Conservation (phyloP, 352 stramenopile species). For the Globisporangium takayamanum region DNA sequence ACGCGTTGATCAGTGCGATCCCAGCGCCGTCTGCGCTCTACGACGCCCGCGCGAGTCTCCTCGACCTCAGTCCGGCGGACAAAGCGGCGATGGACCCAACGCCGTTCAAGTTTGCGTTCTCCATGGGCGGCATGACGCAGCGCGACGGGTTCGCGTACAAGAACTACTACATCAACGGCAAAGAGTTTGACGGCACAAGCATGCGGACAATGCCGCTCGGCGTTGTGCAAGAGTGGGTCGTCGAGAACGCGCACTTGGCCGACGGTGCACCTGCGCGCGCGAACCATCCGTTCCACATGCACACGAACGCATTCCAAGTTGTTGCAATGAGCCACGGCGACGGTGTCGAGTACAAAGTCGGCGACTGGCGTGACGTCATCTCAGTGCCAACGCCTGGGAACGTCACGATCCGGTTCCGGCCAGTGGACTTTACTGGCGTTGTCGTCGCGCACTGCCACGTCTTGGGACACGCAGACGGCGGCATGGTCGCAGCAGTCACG, state of each 20-base stretch:
- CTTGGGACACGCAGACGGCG: constrained; percentile 70
- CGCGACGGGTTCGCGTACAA: constrained; percentile 71
- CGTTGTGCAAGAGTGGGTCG: constrained; percentile 65
- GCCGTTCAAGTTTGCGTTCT: constrained; percentile 53
- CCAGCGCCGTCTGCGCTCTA: constrained; percentile 41
- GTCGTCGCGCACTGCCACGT: constrained; percentile 78
- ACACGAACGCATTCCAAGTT: constrained; percentile 84
- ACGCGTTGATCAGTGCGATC: constrained; percentile 22
- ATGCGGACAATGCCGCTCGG: constrained; percentile 48
- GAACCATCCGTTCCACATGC: constrained; percentile 84
- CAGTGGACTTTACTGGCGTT: constrained; percentile 52
- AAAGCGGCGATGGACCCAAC: constrained; percentile 22
- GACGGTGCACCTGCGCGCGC: constrained; percentile 32
- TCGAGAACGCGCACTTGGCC: constrained; percentile 52
- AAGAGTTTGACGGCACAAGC: constrained; percentile 39
- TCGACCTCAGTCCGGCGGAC: constrained; percentile 26
- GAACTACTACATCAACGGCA: constrained; percentile 67
- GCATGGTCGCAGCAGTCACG: constrained; percentile 61
- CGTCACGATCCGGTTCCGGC: constrained; percentile 75
- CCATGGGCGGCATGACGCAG: constrained; percentile 32
- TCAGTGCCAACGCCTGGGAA: constrained; percentile 65
- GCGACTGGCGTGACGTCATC: constrained; percentile 81
- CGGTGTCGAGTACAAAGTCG: constrained; percentile 64
- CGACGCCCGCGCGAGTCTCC: constrained; percentile 26
- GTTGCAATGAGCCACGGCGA: constrained; percentile 59